Percentiles rank a stretch among this genome's conserved stretches.
These are phyloP conservation scores for Ensete ventricosum DNA, from an alignment of 176 grass and related monocot species.

Conservation along the genomic window DNA sequence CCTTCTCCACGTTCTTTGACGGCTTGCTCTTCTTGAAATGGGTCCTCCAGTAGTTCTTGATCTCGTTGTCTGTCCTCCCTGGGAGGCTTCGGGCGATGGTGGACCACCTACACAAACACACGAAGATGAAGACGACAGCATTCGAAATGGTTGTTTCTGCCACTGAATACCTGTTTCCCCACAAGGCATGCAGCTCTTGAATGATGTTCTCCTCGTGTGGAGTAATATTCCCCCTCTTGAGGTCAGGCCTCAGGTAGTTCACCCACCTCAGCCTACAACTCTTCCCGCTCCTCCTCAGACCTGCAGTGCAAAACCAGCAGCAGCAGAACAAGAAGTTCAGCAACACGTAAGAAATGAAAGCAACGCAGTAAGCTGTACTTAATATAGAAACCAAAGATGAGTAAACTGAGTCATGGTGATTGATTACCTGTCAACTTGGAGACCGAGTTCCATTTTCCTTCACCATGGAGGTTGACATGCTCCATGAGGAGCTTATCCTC, in stretches of 20 bases:
- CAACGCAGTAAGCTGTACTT: not conserved
- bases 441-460: not conserved
- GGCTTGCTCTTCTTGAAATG: constrained; percentile 7
- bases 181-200: constrained; percentile 72
- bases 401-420: no score
- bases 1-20: constrained; percentile 5
- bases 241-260: constrained; percentile 84
- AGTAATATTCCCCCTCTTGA: constrained; percentile 73
- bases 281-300: constrained; percentile 77
- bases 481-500: not conserved
- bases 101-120: not conserved
- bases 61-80: not conserved
- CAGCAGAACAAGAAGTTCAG: not conserved
- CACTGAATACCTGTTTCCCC: constrained; percentile 60
- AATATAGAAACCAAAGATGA: no score
- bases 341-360: not conserved
- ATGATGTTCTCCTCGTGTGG: constrained; percentile 74
- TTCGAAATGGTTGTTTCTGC: not conserved
- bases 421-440: not conserved
- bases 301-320: constrained; percentile 11
- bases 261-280: constrained; percentile 86
- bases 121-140: no score
- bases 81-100: constrained; percentile 6
- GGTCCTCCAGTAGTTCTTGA: constrained; percentile 5
- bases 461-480: not conserved